Conservation (phyloP, 164 flowering plant genomes). For the Aristolochia fimbriata region DNA sequence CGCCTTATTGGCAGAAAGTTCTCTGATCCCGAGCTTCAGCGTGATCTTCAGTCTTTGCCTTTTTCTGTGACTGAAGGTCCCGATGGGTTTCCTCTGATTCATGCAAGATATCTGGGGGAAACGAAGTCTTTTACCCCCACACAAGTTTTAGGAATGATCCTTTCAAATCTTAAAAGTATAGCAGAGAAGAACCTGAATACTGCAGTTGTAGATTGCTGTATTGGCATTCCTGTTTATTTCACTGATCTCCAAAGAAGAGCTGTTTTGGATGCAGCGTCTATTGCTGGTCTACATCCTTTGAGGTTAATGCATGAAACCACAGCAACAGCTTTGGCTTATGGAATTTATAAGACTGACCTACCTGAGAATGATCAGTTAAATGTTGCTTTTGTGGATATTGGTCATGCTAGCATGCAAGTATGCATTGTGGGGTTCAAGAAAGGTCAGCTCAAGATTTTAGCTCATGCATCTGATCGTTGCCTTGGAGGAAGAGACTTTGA, state of each 20-base stretch:
- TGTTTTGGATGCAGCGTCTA: slow-evolving; percentile 82
- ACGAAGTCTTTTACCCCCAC: slow-evolving; percentile 60
- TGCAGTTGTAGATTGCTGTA: slow-evolving; percentile 95
- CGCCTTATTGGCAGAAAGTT: slow-evolving; percentile 65
- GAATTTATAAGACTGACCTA: slow-evolving; percentile 87
- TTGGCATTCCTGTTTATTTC: slow-evolving; percentile 86
- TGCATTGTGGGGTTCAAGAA: slow-evolving; percentile 84
- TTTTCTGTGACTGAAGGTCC: slow-evolving; percentile 77
- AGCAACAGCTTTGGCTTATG: slow-evolving; percentile 86
- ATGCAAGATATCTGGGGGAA: slow-evolving; percentile 74
- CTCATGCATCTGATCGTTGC: slow-evolving; percentile 65
- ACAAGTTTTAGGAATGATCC: slow-evolving; percentile 78
- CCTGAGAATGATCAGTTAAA: slow-evolving; percentile 76
- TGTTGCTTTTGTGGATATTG: slow-evolving; percentile 84
- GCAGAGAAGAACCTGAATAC: slow-evolving; percentile 87
- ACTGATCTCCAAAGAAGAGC: slow-evolving; percentile 90
- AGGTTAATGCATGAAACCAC: slow-evolving; percentile 77
- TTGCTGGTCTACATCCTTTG: slow-evolving; percentile 83
- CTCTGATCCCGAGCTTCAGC: slow-evolving; percentile 79
- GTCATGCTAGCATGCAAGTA: slow-evolving; percentile 85
- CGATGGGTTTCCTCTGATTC: slow-evolving; percentile 81
- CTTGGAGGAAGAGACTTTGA: slow-evolving; percentile 90
- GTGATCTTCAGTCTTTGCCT: slow-evolving; percentile 62
- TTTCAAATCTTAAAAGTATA: slow-evolving; percentile 69
- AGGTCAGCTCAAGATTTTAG: slow-evolving; percentile 65